Evolutionary conservation across 106 monocot species (phyloP).

Genomic region (Amphibolis antarctica): DNA sequence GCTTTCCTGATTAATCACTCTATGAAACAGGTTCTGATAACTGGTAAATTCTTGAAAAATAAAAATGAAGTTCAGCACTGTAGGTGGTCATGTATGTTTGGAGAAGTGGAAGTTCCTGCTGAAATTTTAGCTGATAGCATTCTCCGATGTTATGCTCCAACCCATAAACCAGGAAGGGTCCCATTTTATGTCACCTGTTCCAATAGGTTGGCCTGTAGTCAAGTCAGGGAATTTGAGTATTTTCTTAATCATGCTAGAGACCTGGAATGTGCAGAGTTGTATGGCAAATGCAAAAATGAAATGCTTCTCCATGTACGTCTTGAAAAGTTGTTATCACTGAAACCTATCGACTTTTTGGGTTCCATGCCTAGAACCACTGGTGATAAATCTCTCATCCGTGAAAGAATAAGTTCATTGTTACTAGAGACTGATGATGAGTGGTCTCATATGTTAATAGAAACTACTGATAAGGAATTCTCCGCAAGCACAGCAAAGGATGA

Average conservation of each 20-base stretch:
- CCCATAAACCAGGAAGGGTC: slow-evolving; percentile 59
- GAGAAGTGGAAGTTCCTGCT: slow-evolving; percentile 85
- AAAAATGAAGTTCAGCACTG: slow-evolving; percentile 44
- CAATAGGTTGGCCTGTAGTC: slow-evolving; percentile 81
- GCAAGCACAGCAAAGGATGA: slow-evolving; percentile 25
- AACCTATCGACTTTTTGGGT: slow-evolving; percentile 12
- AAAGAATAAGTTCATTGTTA: slow-evolving; percentile 39
- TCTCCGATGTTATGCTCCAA: slow-evolving; percentile 59
- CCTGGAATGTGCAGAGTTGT: slow-evolving; percentile 32
- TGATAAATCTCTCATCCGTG: slow-evolving; percentile 29
- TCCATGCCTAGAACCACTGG: neutral
- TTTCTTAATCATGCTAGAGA: slow-evolving; percentile 16
- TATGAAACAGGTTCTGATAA: slow-evolving; percentile 32
- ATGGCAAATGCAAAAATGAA: slow-evolving; percentile 17
- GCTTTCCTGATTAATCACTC: neutral
- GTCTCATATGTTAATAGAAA: slow-evolving; percentile 29
- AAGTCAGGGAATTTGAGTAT: slow-evolving; percentile 89
- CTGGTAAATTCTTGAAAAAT: slow-evolving; percentile 64
- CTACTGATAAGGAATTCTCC: slow-evolving; percentile 18
- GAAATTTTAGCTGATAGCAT: slow-evolving; percentile 57
- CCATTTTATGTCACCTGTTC: slow-evolving; percentile 89
- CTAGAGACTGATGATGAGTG: slow-evolving; percentile 43
- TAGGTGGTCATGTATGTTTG: slow-evolving; percentile 98
- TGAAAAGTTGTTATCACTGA: slow-evolving; percentile 36
- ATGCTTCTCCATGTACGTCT: slow-evolving; percentile 48